Evolutionary conservation across 441 rosid species (phyloP).

Genomic region (Mallotus repandus): DNA sequence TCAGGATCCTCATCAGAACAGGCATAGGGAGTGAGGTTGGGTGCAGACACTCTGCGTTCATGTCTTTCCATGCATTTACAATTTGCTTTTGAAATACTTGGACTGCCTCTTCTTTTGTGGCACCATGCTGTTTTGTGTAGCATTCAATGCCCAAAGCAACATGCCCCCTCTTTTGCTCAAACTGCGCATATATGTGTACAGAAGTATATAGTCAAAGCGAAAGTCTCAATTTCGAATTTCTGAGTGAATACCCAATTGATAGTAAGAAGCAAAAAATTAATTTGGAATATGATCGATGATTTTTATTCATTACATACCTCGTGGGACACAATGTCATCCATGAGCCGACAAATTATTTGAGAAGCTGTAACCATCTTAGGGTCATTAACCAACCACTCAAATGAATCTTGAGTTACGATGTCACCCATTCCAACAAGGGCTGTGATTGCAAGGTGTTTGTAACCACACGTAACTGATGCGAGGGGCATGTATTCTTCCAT

Average conservation of each 20-base stretch:
- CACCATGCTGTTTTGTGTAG: constrained; percentile 32
- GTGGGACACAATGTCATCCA: too few species aligned
- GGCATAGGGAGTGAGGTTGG: constrained; percentile 15
- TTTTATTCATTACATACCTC: too few species aligned
- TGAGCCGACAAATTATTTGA: not conserved
- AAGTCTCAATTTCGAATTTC: too few species aligned
- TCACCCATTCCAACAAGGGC: constrained; percentile 35
- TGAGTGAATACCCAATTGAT: too few species aligned
- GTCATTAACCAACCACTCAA: constrained; percentile 29
- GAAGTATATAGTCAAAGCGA: too few species aligned
- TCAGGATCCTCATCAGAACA: constrained; percentile 15
- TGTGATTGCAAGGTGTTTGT: constrained; percentile 15
- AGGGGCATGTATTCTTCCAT: too few species aligned
- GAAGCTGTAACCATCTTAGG: not conserved
- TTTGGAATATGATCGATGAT: too few species aligned
- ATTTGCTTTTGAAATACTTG: not conserved
- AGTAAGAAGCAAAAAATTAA: too few species aligned
- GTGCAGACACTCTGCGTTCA: constrained; percentile 26
- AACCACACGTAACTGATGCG: not conserved
- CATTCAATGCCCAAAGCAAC: constrained; percentile 21
- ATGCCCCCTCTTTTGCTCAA: constrained; percentile 33
- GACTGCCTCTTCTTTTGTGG: constrained; percentile 15
- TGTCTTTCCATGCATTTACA: constrained; percentile 28
- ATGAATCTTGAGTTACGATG: constrained; percentile 21
- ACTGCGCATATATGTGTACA: not conserved